Evolutionary conservation across 1,139 yeast genomes (phyloP).

Genomic region (Suhomyces bribrorum): DNA sequence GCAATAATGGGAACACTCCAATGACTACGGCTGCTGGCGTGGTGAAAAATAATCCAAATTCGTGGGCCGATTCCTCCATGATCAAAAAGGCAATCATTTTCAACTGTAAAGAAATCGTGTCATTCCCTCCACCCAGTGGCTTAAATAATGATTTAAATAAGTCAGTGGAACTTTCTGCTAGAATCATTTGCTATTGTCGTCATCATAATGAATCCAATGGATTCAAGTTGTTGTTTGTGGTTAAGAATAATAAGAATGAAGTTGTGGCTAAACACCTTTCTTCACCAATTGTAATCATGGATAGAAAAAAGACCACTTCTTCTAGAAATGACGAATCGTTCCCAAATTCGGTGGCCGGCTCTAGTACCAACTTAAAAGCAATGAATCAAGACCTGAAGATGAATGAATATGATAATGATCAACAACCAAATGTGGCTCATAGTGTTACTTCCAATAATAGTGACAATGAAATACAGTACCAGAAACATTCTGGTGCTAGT

Average conservation of each 20-base stretch:
- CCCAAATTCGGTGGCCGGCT: conserved; percentile 25
- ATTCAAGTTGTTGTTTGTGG: conserved; percentile 69
- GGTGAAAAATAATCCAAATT: conserved; percentile 47
- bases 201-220: conserved; percentile 88
- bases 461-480: conserved; percentile 10
- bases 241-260: conserved; percentile 59
- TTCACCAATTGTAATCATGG: conserved; percentile 84
- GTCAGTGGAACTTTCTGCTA: conserved; percentile 71
- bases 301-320: conserved; percentile 69
- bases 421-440: conserved; percentile 5
- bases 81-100: conserved; percentile 83
- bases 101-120: conserved; percentile 84
- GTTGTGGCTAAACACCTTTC: conserved; percentile 75
- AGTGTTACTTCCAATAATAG: conserved; percentile 13
- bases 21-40: conserved; percentile 26
- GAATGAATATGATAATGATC: conserved; percentile 7
- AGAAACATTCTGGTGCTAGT: conserved; percentile 1
- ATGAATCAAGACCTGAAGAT: conserved; percentile 8
- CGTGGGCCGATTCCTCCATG: conserved; percentile 75
- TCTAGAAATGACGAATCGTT: conserved; percentile 18
- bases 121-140: conserved; percentile 67
- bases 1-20: conserved; percentile 9
- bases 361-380: conserved; percentile 22
- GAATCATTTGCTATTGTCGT: conserved; percentile 93
- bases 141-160: conserved; percentile 36